Evolutionary conservation across 805 yeast species (phyloP).

Genomic region (Lipomyces chichibuensis): DNA sequence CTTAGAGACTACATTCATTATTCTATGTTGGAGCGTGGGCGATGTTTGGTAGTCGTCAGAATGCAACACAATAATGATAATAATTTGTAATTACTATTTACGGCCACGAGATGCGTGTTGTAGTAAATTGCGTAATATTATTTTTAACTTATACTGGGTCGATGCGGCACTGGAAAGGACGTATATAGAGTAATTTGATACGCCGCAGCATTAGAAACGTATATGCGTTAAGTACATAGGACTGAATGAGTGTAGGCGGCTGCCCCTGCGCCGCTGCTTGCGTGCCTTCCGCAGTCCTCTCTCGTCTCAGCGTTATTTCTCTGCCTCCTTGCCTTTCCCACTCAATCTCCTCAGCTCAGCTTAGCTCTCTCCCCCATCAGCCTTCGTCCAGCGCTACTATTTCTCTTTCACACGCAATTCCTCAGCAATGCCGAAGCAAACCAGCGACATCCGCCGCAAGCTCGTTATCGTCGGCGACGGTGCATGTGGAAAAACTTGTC

Average conservation of each 20-base stretch:
- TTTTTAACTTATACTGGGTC: no score
- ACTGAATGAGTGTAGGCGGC: no score
- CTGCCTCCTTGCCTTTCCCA: neutral
- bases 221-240: no score
- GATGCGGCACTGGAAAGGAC: neutral
- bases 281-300: conserved; percentile 5
- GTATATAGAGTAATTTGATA: neutral
- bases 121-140: no score
- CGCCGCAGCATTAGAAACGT: neutral
- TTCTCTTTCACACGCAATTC: neutral
- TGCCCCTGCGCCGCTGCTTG: conserved; percentile 4
- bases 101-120: no score
- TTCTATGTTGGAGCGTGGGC: no score
- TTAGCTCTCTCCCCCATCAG: neutral
- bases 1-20: no score
- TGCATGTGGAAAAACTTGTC: conserved; percentile 96
- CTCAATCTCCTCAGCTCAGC: neutral
- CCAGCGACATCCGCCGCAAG: conserved; percentile 49
- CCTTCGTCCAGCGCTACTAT: neutral
- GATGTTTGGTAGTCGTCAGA: no score
- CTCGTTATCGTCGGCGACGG: conserved; percentile 96
- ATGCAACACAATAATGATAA: no score
- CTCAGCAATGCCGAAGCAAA: conserved; percentile 29
- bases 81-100: no score
- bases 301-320: neutral